Conservation (phyloP, 179 eudicot species). For the Carnegiea gigantea region DNA sequence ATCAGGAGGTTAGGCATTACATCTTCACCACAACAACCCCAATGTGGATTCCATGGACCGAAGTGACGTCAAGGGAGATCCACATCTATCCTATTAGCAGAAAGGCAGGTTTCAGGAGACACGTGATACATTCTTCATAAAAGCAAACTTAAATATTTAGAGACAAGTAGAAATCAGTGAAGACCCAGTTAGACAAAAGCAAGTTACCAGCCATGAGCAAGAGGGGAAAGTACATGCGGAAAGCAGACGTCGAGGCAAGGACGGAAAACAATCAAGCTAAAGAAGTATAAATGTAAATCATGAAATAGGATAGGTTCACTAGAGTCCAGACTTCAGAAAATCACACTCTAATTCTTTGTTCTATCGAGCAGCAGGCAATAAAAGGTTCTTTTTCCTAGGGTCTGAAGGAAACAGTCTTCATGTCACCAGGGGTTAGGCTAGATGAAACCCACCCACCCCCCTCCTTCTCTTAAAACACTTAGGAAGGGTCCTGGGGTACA, state of each 20-base stretch:
- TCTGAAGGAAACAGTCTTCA: background rate
- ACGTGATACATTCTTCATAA: too few species aligned
- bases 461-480: too few species aligned
- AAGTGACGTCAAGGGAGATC: background rate
- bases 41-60: background rate
- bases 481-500: background rate
- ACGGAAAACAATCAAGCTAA: background rate
- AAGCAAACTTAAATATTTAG: too few species aligned
- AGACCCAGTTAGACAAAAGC: background rate
- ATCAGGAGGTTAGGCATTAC: slow-evolving; percentile 5
- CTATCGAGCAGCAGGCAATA: background rate
- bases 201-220: background rate
- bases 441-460: background rate
- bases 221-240: background rate
- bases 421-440: background rate
- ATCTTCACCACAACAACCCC: background rate
- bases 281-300: background rate
- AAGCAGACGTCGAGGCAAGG: background rate
- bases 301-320: background rate
- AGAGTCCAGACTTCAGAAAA: background rate
- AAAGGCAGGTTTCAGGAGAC: background rate
- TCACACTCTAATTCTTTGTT: background rate
- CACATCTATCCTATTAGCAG: background rate
- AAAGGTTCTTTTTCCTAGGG: background rate
- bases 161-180: background rate